phyloP scores from a whole-genome alignment of 176 grass and related monocot genomes.

The Hordeum marinum region DNA sequence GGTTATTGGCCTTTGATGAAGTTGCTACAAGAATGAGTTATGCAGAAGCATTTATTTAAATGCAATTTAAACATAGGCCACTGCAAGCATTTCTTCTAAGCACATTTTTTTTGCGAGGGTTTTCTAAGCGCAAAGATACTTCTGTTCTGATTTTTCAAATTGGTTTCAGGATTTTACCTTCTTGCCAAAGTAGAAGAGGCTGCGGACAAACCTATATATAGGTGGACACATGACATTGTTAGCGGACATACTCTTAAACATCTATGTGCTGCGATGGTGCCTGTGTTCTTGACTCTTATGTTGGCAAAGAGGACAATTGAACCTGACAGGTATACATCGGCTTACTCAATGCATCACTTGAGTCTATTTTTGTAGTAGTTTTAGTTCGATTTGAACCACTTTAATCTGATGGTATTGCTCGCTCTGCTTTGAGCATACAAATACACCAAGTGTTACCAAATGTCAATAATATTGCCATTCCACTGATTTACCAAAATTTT shows the following conservation, averaged over 20 bases:
- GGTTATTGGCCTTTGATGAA: neutral
- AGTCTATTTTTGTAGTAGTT: no score
- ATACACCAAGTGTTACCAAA: no score
- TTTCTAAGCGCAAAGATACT: no score
- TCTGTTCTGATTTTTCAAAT: neutral
- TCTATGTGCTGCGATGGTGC: slow-evolving; percentile 87
- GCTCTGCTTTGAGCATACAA: no score
- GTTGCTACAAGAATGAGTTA: no score
- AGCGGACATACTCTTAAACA: slow-evolving; percentile 96
- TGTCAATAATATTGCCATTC: no score
- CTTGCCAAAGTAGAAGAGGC: slow-evolving; percentile 91
- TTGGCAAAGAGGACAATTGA: slow-evolving; percentile 83
- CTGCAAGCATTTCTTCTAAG: neutral
- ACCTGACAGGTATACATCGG: slow-evolving; percentile 44
- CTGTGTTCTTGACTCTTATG: slow-evolving; percentile 85
- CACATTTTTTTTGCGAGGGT: neutral
- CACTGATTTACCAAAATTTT: no score
- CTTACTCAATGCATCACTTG: no score
- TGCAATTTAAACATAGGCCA: no score
- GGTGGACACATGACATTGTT: slow-evolving; percentile 53
- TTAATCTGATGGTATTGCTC: no score
- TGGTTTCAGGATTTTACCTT: slow-evolving; percentile 72
- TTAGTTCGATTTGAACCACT: no score
- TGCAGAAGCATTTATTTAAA: no score
- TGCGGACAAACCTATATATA: slow-evolving; percentile 71